Percentiles rank a stretch among this genome's conserved stretches.
Conservation (phyloP, 768 basidiomycete genomes). For the Suillus paluster region DNA sequence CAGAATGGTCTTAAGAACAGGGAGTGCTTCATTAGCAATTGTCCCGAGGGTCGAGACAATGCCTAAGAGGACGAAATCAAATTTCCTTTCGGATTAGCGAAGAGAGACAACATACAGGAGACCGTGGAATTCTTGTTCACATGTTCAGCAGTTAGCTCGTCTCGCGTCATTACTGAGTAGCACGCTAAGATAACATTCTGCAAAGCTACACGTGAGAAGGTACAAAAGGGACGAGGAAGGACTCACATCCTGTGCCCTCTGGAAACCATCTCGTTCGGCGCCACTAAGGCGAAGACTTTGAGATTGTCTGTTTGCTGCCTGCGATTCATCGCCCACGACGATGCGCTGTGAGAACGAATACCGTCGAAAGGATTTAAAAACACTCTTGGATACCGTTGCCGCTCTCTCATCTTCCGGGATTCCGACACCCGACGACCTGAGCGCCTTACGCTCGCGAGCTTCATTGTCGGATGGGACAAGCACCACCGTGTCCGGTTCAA, state of each 20-base stretch:
- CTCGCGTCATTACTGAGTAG: not conserved
- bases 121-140: not conserved
- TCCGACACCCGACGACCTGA: not conserved
- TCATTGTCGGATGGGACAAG: not conserved
- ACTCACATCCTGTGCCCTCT: not conserved
- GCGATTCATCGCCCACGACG: not conserved
- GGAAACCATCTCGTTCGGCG: not conserved
- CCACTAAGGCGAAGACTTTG: not conserved
- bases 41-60: not conserved
- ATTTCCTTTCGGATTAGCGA: not conserved
- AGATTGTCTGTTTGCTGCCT: too few relatives aligned
- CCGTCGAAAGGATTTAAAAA: not conserved
- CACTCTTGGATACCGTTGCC: not conserved
- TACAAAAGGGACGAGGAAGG: not conserved
- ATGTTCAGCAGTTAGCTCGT: not conserved
- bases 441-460: too few relatives aligned
- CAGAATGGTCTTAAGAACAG: conserved; percentile 1
- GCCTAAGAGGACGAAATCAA: not conserved
- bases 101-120: not conserved
- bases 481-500: not conserved
- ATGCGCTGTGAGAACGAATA: not conserved
- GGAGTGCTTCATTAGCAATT: not conserved
- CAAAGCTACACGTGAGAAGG: not conserved
- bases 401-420: not conserved
- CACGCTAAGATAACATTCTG: not conserved